These are phyloP conservation scores for Rhododendron mucronatum DNA, from an alignment of 148 eudicot species.

Conservation along the genomic window DNA sequence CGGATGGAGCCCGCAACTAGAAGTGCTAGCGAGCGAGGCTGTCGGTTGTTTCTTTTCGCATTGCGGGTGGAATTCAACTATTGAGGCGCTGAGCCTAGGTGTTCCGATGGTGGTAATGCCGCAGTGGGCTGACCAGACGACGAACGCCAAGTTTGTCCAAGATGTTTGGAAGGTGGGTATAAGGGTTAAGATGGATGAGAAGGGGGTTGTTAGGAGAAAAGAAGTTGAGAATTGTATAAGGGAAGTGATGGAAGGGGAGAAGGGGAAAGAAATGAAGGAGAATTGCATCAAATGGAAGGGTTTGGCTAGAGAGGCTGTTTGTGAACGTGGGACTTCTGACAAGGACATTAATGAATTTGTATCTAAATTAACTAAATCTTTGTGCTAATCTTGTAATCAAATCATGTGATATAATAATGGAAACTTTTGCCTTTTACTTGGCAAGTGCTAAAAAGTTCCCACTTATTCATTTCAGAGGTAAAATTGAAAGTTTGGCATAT, in stretches of 20 bases:
- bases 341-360: slow-evolving; percentile 32
- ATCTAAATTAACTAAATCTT: slow-evolving; percentile 10
- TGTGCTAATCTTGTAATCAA: not conserved
- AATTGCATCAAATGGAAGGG: slow-evolving; percentile 35
- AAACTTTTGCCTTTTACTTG: not conserved
- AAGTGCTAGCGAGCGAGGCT: slow-evolving; percentile 32
- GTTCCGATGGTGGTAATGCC: slow-evolving; percentile 54
- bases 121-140: slow-evolving; percentile 46
- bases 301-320: slow-evolving; percentile 30
- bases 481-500: no score
- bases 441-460: not conserved
- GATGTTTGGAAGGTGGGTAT: slow-evolving; percentile 51
- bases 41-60: slow-evolving; percentile 42
- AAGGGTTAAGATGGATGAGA: slow-evolving; percentile 30
- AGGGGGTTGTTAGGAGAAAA: slow-evolving; percentile 29
- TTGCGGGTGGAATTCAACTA: slow-evolving; percentile 49
- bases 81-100: slow-evolving; percentile 27
- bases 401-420: not conserved
- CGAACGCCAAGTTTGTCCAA: slow-evolving; percentile 40
- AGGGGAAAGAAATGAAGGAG: slow-evolving; percentile 21
- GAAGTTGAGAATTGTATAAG: slow-evolving; percentile 32
- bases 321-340: slow-evolving; percentile 42
- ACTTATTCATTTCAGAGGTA: not conserved
- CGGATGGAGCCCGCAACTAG: slow-evolving; percentile 32
- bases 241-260: slow-evolving; percentile 41